Evolutionary conservation across 75 land plant genomes (phyloP), one percentile per base, ranked within the genome.

Genomic region (Chamaecyparis obtusa): DNA sequence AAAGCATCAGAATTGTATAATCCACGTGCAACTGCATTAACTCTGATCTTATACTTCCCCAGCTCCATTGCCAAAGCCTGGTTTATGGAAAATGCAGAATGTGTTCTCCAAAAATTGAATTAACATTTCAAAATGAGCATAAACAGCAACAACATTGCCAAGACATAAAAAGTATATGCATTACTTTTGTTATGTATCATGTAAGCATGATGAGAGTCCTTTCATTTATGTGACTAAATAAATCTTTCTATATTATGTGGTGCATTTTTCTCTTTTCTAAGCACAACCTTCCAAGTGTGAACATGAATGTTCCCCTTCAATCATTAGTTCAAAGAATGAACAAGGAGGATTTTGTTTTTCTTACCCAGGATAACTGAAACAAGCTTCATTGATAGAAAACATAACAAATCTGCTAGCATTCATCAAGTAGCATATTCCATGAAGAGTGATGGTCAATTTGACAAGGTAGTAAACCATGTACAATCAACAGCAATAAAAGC

Each of bases 31-130:
- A 98, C 88, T 24, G 91, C 95, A 84, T 95, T 97, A 11, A 96
- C 99, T 37, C 97, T 90, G 49, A 98, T 95, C 83, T 95, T 90
- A 89, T 95, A 90, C 87, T 95, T 95, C 13, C 99, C 99, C 55
- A 97, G 80, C 89, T 98, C 99, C 96, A 98, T 54, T 33, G 97
- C 99, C 75, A 93, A 82, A 78, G 89, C 87, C 98, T 96, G 89
- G 48, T 10, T 81, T 44, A 46, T 3, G 14, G 27, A 81, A 41
- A 81, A 81, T 46, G 27, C 9, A 24, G 17, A 46, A n/a, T 3
- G 32, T 74, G n/a, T 81, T 81, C 48, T 51, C 51, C 83, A 9
- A 81, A 9, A 41, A 46, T 33, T 27, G 6, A 78, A 78, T 78
- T 24, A 9, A 41, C 83, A 81, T 43, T 27, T 81, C 14, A 46